phyloP scores from a whole-genome alignment of 805 yeast species.

The Metschnikowia noctiluminum region DNA sequence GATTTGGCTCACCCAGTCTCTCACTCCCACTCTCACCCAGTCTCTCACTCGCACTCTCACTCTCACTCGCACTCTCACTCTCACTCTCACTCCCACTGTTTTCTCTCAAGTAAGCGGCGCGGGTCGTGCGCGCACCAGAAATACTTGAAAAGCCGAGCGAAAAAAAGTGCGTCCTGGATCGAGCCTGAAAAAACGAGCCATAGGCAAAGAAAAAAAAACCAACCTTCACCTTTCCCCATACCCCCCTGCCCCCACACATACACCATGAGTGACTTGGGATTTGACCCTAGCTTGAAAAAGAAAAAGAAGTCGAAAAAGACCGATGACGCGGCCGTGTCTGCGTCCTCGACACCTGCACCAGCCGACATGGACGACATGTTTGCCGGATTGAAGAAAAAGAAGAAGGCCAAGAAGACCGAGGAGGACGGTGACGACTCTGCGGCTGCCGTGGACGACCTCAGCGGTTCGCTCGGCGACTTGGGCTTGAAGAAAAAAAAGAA shows the following conservation, averaged over 20 bases:
- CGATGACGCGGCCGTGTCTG: conserved; percentile 35
- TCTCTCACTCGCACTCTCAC: not conserved
- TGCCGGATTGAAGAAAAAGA: conserved; percentile 71
- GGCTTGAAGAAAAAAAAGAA: conserved; percentile 74
- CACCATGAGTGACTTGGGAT: conserved; percentile 53
- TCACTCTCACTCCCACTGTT: not conserved
- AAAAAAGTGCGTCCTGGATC: not conserved
- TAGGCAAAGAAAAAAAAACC: not conserved
- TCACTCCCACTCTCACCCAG: no score
- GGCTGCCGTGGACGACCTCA: conserved; percentile 28
- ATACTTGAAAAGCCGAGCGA: not conserved
- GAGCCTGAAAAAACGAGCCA: not conserved
- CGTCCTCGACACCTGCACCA: conserved; percentile 28
- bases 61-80: no score
- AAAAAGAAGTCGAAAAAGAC: conserved; percentile 72
- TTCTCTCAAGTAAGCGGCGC: not conserved
- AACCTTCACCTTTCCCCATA: not conserved
- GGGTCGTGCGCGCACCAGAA: conserved; percentile 6
- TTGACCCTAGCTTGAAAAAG: conserved; percentile 73
- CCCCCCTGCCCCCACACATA: not conserved
- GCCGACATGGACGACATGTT: conserved; percentile 53
- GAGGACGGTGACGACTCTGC: conserved; percentile 9
- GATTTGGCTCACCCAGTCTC: no score
- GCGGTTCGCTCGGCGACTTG: conserved; percentile 38
- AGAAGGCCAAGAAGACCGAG: conserved; percentile 25